These are phyloP conservation scores for Xylariaceae sp. DNA, from an alignment of 2,329 filamentous ascomycete species.

Conservation along the genomic window DNA sequence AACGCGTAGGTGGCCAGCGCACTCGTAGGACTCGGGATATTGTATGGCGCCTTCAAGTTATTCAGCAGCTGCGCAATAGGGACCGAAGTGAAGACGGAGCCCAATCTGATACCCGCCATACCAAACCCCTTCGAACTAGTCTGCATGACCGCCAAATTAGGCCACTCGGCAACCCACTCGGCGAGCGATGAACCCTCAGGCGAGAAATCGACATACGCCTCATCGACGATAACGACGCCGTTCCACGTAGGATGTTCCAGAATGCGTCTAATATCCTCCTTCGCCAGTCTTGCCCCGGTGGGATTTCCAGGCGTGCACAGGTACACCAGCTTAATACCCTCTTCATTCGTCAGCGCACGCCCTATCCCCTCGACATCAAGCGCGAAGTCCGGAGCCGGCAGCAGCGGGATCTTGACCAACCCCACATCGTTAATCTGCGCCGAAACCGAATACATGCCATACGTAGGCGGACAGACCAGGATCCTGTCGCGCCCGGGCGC, in stretches of 20 bases:
- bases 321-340: constrained; percentile 81
- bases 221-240: constrained; percentile 87
- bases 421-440: constrained; percentile 90
- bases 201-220: constrained; percentile 95
- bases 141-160: constrained; percentile 96
- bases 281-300: constrained; percentile 75
- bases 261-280: constrained; percentile 69
- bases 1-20: constrained; percentile 75
- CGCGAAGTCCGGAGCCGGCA: constrained; percentile 67
- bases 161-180: constrained; percentile 88
- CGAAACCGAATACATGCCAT: constrained; percentile 96
- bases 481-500: constrained; percentile 83
- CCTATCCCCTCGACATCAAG: constrained; percentile 70
- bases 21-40: constrained; percentile 85
- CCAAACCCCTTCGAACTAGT: constrained; percentile 98
- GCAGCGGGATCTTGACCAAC: constrained; percentile 81
- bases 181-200: constrained; percentile 76
- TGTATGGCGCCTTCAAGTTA: constrained; percentile 93
- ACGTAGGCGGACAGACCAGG: constrained; percentile 91
- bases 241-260: constrained; percentile 92
- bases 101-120: constrained; percentile 87
- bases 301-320: constrained; percentile 95
- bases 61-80: constrained; percentile 80
- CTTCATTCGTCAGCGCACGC: constrained; percentile 56
- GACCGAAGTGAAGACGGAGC: constrained; percentile 75